phyloP scores from a whole-genome alignment of 441 rosid species.

The Populus tomentosa region DNA sequence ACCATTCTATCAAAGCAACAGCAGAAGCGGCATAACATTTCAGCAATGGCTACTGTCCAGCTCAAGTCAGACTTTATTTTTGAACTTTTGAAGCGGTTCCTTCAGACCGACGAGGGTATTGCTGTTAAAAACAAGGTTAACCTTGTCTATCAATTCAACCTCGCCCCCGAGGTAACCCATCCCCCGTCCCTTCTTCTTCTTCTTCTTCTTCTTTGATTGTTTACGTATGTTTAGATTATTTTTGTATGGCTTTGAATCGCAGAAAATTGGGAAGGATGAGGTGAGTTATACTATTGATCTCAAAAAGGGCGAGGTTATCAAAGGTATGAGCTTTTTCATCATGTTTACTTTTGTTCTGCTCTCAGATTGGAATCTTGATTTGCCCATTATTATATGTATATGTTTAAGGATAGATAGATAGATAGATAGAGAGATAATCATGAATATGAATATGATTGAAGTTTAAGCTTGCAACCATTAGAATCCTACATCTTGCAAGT shows the following conservation, averaged over 20 bases:
- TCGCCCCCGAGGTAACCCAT: constrained; percentile 67
- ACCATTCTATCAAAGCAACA: background rate
- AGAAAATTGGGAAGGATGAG: constrained; percentile 93
- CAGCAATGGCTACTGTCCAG: constrained; percentile 33
- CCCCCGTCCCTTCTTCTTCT: background rate
- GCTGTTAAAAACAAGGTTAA: constrained; percentile 57
- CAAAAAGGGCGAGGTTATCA: constrained; percentile 80
- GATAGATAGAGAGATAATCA: too few relatives aligned
- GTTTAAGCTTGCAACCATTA: background rate
- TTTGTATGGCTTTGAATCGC: background rate
- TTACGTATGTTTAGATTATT: background rate
- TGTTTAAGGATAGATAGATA: too few relatives aligned
- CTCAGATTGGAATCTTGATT: background rate
- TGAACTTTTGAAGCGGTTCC: constrained; percentile 66
- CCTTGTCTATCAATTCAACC: constrained; percentile 78
- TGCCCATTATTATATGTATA: background rate
- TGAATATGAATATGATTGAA: background rate
- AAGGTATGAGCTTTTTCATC: constrained; percentile 46
- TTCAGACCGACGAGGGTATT: constrained; percentile 68
- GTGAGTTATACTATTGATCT: constrained; percentile 70
- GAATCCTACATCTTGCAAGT: background rate
- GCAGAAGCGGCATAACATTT: background rate
- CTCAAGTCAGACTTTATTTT: constrained; percentile 70
- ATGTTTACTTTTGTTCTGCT: background rate
- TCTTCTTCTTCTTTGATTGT: background rate